A percentile compares a stretch with the other conserved stretches of the same genome.
These are phyloP conservation scores for Fusarium liriodendri DNA, from an alignment of 2,329 filamentous ascomycete species.

Conservation along the genomic window DNA sequence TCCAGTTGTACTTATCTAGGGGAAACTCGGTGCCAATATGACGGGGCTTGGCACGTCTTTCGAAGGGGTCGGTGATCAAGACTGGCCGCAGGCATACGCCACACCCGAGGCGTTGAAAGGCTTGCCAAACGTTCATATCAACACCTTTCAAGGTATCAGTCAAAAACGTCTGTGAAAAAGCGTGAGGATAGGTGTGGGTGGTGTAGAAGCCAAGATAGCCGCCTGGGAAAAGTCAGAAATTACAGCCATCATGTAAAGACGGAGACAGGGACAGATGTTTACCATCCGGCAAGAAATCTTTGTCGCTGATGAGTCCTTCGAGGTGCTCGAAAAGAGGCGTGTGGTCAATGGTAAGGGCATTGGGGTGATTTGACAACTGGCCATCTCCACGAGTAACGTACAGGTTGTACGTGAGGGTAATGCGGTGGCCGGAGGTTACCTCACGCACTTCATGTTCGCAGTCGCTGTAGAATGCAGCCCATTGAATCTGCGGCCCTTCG, in stretches of 20 bases:
- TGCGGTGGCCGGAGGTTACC: constrained; percentile 62
- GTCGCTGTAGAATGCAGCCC: constrained; percentile 65
- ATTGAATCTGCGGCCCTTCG: constrained; percentile 44
- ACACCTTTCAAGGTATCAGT: neutral
- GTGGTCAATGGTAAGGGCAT: neutral
- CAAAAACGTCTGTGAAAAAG: neutral
- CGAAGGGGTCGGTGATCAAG: neutral
- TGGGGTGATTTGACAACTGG: neutral
- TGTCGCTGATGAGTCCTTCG: neutral
- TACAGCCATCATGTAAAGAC: neutral
- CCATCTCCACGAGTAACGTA: neutral
- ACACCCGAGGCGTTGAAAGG: neutral
- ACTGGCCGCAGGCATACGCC: neutral
- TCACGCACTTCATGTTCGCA: constrained; percentile 64
- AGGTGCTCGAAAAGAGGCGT: neutral
- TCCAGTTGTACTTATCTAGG: neutral
- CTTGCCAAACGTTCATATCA: constrained; percentile 4
- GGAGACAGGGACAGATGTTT: neutral
- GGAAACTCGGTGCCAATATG: neutral
- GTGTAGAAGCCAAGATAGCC: constrained; percentile 4
- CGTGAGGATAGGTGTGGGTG: neutral
- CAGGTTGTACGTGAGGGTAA: constrained; percentile 68
- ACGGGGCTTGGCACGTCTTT: neutral
- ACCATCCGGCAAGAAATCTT: constrained; percentile 1
- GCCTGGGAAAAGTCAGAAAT: neutral